Evolutionary conservation across 2,329 filamentous ascomycete genomes (phyloP).

Genomic region (Decorospora gaudefroyi): DNA sequence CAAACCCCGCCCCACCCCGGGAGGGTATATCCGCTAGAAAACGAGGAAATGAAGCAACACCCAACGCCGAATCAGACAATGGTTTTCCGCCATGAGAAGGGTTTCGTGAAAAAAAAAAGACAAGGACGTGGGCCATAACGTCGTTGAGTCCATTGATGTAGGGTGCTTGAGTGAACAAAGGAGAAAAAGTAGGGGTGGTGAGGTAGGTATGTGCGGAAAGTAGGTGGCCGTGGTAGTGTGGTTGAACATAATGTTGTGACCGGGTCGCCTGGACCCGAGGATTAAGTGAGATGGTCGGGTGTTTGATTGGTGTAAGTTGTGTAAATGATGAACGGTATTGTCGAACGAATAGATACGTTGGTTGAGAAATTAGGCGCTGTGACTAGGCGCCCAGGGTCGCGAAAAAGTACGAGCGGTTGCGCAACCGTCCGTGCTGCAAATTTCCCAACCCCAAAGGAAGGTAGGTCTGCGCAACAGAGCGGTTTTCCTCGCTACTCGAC

Average conservation of each 20-base stretch:
- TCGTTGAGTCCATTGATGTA: slow-evolving; percentile 14
- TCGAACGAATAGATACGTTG: slow-evolving; percentile 11
- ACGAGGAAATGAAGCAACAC: slow-evolving; percentile 5
- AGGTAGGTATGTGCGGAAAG: slow-evolving; percentile 5
- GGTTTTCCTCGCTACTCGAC: slow-evolving; percentile 54
- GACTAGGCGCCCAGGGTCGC: slow-evolving; percentile 26
- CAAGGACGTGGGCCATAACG: slow-evolving; percentile 17
- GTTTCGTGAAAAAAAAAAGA: slow-evolving; percentile 12
- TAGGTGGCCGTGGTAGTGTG: slow-evolving; percentile 16
- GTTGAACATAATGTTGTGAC: slow-evolving; percentile 34
- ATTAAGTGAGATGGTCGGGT: slow-evolving; percentile 27
- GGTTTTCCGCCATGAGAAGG: slow-evolving; percentile 14
- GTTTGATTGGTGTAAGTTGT: slow-evolving; percentile 12
- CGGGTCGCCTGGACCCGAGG: slow-evolving; percentile 46
- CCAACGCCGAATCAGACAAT: slow-evolving; percentile 12
- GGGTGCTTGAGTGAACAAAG: slow-evolving; percentile 31
- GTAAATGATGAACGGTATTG: slow-evolving; percentile 8
- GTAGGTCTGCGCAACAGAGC: slow-evolving; percentile 24
- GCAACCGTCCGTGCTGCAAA: slow-evolving; percentile 32
- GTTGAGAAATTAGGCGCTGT: slow-evolving; percentile 22
- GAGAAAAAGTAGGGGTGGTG: slow-evolving; percentile 27
- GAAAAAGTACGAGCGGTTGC: slow-evolving; percentile 31
- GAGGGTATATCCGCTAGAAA: slow-evolving; percentile 13
- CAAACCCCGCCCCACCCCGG: neutral
- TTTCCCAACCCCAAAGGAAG: slow-evolving; percentile 10